Evolutionary conservation across 208 protist species (phyloP).

Genomic region (Leishmania tarentolae): DNA sequence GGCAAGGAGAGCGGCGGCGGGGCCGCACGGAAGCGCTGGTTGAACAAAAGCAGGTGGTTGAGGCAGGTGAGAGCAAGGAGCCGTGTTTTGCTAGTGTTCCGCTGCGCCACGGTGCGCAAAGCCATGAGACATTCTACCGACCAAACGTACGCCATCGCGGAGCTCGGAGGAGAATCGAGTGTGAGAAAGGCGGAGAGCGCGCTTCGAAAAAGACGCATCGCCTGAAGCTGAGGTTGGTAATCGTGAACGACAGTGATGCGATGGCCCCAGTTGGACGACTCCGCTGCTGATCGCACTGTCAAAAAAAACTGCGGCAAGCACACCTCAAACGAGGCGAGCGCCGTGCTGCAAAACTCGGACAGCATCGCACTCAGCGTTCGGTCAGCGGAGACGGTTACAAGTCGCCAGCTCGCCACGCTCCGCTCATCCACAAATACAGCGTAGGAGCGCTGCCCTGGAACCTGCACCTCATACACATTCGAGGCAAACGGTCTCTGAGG

Average conservation of each 20-base stretch:
- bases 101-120: slow-evolving; percentile 37
- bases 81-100: slow-evolving; percentile 78
- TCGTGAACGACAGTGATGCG: slow-evolving; percentile 76
- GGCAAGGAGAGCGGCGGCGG: slow-evolving; percentile 32
- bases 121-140: slow-evolving; percentile 57
- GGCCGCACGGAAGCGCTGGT: slow-evolving; percentile 38
- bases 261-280: slow-evolving; percentile 84
- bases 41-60: slow-evolving; percentile 67
- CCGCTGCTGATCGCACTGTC: slow-evolving; percentile 57
- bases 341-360: slow-evolving; percentile 55
- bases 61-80: slow-evolving; percentile 72
- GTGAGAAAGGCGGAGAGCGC: slow-evolving; percentile 49
- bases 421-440: slow-evolving; percentile 75
- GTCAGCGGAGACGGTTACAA: slow-evolving; percentile 70
- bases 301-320: slow-evolving; percentile 66
- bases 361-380: slow-evolving; percentile 45
- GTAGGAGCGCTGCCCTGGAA: slow-evolving; percentile 52
- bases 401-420: slow-evolving; percentile 52
- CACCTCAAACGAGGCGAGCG: slow-evolving; percentile 54
- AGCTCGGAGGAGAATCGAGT: background rate
- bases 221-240: slow-evolving; percentile 54
- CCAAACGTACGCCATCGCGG: slow-evolving; percentile 23
- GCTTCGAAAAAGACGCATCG: slow-evolving; percentile 58
- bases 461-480: slow-evolving; percentile 60
- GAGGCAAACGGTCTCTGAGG: slow-evolving; percentile 58